phyloP scores from a whole-genome alignment of 257 asterid genomes.

The Solanum peruvianum region DNA sequence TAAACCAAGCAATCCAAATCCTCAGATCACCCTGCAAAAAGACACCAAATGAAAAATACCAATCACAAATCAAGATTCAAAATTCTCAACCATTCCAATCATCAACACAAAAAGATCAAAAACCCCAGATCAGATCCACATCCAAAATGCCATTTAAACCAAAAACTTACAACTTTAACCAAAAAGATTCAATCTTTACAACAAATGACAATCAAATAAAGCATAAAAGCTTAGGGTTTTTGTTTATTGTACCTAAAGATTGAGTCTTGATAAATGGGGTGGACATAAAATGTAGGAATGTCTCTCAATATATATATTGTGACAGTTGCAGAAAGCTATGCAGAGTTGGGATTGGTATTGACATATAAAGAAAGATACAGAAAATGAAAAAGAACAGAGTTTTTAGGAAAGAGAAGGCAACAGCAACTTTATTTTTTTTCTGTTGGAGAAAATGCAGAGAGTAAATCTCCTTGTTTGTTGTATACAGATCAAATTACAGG shows the following conservation, averaged over 20 bases:
- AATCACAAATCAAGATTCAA: not conserved
- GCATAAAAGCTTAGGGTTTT: not conserved
- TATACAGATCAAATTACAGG: not conserved
- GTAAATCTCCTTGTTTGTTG: not conserved
- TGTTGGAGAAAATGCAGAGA: conserved; percentile 8
- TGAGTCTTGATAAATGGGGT: not conserved
- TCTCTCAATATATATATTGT: not conserved
- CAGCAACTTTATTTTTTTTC: conserved; percentile 24
- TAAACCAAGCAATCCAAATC: conserved; percentile 11
- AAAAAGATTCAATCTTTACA: not conserved
- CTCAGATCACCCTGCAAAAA: conserved; percentile 56
- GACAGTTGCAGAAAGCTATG: conserved; percentile 18
- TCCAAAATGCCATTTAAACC: not conserved
- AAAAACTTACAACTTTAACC: not conserved
- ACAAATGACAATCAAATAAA: not conserved
- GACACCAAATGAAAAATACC: not conserved
- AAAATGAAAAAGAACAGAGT: not conserved
- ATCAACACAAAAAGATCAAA: conserved; percentile 9
- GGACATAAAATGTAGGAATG: not conserved
- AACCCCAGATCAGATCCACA: conserved; percentile 68
- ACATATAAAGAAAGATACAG: conserved; percentile 32
- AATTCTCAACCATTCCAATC: not conserved
- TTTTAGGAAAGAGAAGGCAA: not conserved
- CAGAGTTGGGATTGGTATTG: conserved; percentile 40
- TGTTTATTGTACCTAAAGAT: not conserved